A percentile compares a stretch with the other conserved stretches of the same genome.
Conservation (phyloP, 1,139 yeast species). For the Yarrowia galli region DNA sequence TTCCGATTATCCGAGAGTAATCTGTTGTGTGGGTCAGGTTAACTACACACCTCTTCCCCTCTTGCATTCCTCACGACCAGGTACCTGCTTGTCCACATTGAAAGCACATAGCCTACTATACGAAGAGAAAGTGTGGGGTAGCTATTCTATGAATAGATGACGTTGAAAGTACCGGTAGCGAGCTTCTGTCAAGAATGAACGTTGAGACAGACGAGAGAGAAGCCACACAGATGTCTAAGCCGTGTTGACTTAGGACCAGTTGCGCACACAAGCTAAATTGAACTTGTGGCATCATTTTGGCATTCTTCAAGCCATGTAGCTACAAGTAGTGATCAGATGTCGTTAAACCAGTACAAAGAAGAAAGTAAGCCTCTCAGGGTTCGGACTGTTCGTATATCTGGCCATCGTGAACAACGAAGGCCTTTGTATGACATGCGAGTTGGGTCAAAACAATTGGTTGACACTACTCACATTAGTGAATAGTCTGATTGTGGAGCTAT, state of each 20-base stretch:
- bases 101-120: not conserved
- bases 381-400: too few species aligned
- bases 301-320: not conserved
- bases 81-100: not conserved
- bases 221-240: constrained; percentile 2
- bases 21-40: not conserved
- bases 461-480: too few species aligned
- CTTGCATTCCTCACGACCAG: not conserved
- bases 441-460: too few species aligned
- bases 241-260: not conserved
- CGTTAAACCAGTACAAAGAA: not conserved
- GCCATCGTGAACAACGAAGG: too few species aligned
- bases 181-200: not conserved
- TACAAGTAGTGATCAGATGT: not conserved
- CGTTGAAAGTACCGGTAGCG: too few species aligned
- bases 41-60: not conserved
- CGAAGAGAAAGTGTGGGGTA: not conserved
- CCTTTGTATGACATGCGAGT: too few species aligned
- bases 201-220: not conserved
- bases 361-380: not conserved
- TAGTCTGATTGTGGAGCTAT: too few species aligned
- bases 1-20: not conserved
- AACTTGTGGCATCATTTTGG: not conserved
- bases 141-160: too few species aligned
- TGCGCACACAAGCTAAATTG: not conserved